phyloP scores from a whole-genome alignment of 2,329 filamentous ascomycete genomes.

The Clonostachys sp. region DNA sequence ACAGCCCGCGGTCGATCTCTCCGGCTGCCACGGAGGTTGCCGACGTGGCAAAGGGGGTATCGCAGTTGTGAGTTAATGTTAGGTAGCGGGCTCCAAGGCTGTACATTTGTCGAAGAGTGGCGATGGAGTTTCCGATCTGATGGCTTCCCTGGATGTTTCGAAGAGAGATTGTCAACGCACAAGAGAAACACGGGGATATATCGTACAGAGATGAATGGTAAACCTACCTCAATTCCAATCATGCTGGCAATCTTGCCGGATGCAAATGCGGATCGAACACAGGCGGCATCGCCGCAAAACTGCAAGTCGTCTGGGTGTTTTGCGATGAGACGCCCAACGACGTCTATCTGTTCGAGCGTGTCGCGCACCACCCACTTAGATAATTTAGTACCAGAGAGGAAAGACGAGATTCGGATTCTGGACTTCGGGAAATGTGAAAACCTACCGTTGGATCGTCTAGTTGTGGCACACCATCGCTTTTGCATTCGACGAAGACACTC shows the following conservation, averaged over 20 bases:
- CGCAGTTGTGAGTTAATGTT: conserved; percentile 12
- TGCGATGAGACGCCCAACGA: conserved; percentile 6
- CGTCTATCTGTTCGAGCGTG: conserved; percentile 10
- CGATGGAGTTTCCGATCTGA: conserved; percentile 82
- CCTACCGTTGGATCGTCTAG: conserved; percentile 1
- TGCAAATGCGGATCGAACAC: conserved; percentile 3
- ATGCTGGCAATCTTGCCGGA: conserved; percentile 5
- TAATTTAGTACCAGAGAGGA: neutral
- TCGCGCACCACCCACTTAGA: conserved; percentile 3
- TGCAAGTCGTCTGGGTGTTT: conserved; percentile 4
- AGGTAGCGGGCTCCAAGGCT: conserved; percentile 24
- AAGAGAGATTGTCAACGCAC: too few relatives aligned
- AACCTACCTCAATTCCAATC: conserved; percentile 6
- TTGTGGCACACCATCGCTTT: neutral
- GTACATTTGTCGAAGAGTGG: conserved; percentile 47
- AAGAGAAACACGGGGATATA: too few relatives aligned
- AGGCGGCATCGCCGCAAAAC: conserved; percentile 5
- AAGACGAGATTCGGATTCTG: too few relatives aligned
- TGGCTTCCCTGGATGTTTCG: conserved; percentile 35
- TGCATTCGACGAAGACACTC: conserved; percentile 8
- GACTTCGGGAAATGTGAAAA: too few relatives aligned
- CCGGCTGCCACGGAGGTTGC: conserved; percentile 7
- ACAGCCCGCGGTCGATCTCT: conserved; percentile 6
- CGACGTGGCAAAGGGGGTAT: conserved; percentile 10
- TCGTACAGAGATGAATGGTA: too few relatives aligned